Conservation (phyloP, 352 stramenopile genomes). For the Phytophthora tubulina region DNA sequence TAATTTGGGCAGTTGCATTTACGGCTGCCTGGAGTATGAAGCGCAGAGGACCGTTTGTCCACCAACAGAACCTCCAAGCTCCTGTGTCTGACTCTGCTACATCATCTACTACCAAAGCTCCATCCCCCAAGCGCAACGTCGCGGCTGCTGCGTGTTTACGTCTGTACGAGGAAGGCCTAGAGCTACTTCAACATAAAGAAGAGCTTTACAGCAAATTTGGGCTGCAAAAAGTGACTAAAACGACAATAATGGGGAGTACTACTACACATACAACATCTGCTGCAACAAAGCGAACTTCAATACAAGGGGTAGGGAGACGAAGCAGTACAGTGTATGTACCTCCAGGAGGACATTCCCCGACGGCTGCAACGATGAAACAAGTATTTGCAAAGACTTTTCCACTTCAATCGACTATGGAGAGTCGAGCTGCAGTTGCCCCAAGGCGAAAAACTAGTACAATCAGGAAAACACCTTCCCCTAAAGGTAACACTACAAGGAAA, state of each 20-base stretch:
- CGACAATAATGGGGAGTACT: slow-evolving; percentile 2
- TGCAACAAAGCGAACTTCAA: slow-evolving; percentile 1
- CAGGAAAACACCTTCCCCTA: slow-evolving; percentile 18
- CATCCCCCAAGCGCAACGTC: slow-evolving; percentile 5
- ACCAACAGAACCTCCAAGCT: slow-evolving; percentile 32
- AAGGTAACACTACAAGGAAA: slow-evolving; percentile 1
- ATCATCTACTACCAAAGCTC: not conserved
- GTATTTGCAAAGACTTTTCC: slow-evolving; percentile 46
- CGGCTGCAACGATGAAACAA: slow-evolving; percentile 15
- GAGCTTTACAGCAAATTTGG: slow-evolving; percentile 70
- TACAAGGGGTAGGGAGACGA: slow-evolving; percentile 9
- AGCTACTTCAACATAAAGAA: slow-evolving; percentile 68
- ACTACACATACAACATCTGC: not conserved
- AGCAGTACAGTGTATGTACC: slow-evolving; percentile 42
- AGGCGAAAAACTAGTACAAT: slow-evolving; percentile 13
- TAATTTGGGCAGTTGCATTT: slow-evolving; percentile 15
- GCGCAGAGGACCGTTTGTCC: slow-evolving; percentile 29
- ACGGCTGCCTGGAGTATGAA: slow-evolving; percentile 36
- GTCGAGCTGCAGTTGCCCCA: slow-evolving; percentile 47
- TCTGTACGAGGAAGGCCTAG: slow-evolving; percentile 67
- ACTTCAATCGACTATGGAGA: slow-evolving; percentile 52
- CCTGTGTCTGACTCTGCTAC: slow-evolving; percentile 7
- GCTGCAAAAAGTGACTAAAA: slow-evolving; percentile 25
- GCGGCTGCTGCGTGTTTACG: slow-evolving; percentile 50
- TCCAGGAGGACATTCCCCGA: slow-evolving; percentile 23